A percentile compares a stretch with the other conserved stretches of the same genome.
Evolutionary conservation across 768 basidiomycete genomes (phyloP).

Genomic region (Termitomyces sp.): DNA sequence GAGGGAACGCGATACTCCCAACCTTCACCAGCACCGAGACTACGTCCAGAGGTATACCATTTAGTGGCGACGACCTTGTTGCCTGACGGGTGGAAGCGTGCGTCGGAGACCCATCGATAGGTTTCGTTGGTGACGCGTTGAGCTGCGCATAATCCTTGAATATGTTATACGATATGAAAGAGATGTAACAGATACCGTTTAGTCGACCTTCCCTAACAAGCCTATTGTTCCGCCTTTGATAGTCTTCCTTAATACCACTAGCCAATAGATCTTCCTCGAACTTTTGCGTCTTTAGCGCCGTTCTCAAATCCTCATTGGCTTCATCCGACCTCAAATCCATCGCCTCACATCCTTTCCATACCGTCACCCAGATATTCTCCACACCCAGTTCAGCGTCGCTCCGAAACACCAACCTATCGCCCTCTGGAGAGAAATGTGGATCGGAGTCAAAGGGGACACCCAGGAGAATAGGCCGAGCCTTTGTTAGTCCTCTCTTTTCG

Average conservation of each 20-base stretch:
- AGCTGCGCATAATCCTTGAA: conserved; percentile 18
- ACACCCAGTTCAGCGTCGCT: conserved; percentile 71
- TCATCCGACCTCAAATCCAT: conserved; percentile 45
- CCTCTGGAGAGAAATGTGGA: conserved; percentile 67
- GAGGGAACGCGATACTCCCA: conserved; percentile 61
- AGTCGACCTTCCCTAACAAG: conserved; percentile 55
- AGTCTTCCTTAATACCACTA: conserved; percentile 46
- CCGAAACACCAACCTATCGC: conserved; percentile 59
- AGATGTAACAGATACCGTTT: conserved; percentile 28
- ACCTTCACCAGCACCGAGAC: conserved; percentile 67
- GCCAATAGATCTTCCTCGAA: conserved; percentile 44
- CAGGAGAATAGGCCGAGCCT: conserved; percentile 53
- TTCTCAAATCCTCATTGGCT: conserved; percentile 23
- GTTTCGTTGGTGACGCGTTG: conserved; percentile 68
- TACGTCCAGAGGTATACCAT: conserved; percentile 65
- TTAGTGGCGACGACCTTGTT: conserved; percentile 65
- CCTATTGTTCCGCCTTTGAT: conserved; percentile 39
- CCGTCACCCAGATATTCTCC: conserved; percentile 70
- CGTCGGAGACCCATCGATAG: conserved; percentile 64
- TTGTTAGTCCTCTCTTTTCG: conserved; percentile 18
- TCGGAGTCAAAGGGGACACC: conserved; percentile 70
- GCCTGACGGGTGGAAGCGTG: conserved; percentile 67
- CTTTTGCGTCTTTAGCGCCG: conserved; percentile 30
- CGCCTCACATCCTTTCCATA: conserved; percentile 60
- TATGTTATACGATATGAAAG: not conserved